Evolutionary conservation across 345 rosid species (phyloP).

Genomic region (Gossypium mustelinum): DNA sequence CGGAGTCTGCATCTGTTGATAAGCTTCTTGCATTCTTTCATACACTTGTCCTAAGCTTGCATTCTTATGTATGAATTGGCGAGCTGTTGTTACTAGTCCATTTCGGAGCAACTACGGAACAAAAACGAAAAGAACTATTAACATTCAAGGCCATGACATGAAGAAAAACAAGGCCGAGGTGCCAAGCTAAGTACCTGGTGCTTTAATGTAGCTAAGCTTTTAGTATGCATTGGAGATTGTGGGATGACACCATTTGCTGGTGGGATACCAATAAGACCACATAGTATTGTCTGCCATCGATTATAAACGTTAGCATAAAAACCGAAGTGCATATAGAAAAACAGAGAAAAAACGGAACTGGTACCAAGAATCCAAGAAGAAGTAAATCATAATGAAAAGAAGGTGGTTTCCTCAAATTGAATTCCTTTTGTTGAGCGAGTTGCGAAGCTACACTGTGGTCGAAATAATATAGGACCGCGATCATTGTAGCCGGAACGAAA

Average conservation of each 20-base stretch:
- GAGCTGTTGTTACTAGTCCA: constrained; percentile 56
- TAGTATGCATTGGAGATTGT: constrained; percentile 83
- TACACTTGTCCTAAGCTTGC: constrained; percentile 62
- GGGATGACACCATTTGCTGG: constrained; percentile 86
- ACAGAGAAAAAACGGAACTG: constrained; percentile 6
- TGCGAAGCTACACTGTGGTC: constrained; percentile 97
- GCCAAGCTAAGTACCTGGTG: constrained; percentile 46
- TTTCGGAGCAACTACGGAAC: constrained; percentile 56
- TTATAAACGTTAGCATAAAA: neutral
- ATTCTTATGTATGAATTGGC: constrained; percentile 47
- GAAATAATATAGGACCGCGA: constrained; percentile 85
- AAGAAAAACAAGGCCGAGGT: neutral
- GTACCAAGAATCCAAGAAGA: constrained; percentile 83
- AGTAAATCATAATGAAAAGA: constrained; percentile 86
- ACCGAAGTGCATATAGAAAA: neutral
- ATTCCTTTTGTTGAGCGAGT: constrained; percentile 89
- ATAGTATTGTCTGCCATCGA: constrained; percentile 49
- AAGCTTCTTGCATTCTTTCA: constrained; percentile 71
- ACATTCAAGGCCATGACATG: neutral
- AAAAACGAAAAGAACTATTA: neutral
- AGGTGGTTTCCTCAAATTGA: constrained; percentile 79
- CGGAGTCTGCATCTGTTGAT: constrained; percentile 71
- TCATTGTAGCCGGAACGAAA: constrained; percentile 89
- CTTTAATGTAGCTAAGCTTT: constrained; percentile 69
- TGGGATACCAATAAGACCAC: constrained; percentile 78